Percentiles rank a stretch among this genome's conserved stretches.
Conservation (phyloP, 1,139 yeast species). For the Suhomyces kunorum region DNA sequence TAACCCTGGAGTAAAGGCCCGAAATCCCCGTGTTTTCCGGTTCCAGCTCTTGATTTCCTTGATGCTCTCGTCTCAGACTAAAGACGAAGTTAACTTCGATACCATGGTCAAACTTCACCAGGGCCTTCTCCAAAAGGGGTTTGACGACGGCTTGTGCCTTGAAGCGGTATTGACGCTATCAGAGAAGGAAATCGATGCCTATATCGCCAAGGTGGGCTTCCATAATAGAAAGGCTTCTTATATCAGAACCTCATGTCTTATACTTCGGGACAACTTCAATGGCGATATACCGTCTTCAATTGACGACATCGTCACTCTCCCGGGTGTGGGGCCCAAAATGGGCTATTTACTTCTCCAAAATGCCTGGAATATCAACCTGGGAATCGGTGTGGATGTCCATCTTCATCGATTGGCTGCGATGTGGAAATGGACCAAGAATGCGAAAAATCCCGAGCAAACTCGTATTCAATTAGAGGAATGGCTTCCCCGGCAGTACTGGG, state of each 20-base stretch:
- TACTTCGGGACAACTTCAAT: constrained; percentile 50
- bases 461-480: constrained; percentile 67
- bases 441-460: constrained; percentile 73
- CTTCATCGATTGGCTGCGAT: constrained; percentile 76
- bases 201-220: constrained; percentile 84
- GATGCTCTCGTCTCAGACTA: constrained; percentile 91
- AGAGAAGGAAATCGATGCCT: constrained; percentile 59
- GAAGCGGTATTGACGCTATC: constrained; percentile 43
- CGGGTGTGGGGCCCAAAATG: constrained; percentile 98
- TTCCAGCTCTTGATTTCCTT: constrained; percentile 76
- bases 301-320: constrained; percentile 64
- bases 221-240: constrained; percentile 77
- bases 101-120: constrained; percentile 67
- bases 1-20: constrained; percentile 28
- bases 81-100: constrained; percentile 77
- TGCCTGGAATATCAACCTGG: constrained; percentile 75
- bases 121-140: constrained; percentile 37
- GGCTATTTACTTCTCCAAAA: constrained; percentile 77
- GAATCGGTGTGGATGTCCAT: constrained; percentile 95
- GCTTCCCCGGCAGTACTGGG: constrained; percentile 77
- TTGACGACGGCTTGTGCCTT: constrained; percentile 33
- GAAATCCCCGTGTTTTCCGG: constrained; percentile 50
- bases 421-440: constrained; percentile 74
- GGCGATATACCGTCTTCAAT: constrained; percentile 74
- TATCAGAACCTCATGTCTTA: constrained; percentile 60